Evolutionary conservation across 805 yeast genomes (phyloP).

Genomic region (Candida germanica): DNA sequence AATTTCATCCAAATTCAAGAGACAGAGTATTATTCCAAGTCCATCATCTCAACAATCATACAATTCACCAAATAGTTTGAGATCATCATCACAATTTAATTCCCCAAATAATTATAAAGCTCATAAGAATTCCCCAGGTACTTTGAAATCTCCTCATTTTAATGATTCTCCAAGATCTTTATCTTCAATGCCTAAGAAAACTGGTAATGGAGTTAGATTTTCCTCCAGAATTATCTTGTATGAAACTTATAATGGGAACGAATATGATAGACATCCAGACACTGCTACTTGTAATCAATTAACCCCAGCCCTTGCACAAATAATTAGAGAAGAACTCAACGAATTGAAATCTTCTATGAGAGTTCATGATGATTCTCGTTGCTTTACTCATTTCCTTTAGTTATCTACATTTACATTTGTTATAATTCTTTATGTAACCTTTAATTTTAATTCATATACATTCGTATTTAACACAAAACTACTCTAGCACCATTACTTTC

Average conservation of each 20-base stretch:
- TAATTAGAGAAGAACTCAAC: conserved; percentile 82
- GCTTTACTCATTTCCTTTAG: conserved; percentile 81
- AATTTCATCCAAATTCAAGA: conserved; percentile 1
- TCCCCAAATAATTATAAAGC: neutral
- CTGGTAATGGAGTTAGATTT: conserved; percentile 49
- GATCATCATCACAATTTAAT: neutral
- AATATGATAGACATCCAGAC: conserved; percentile 91
- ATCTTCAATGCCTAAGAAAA: conserved; percentile 1
- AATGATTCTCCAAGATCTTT: conserved; percentile 1
- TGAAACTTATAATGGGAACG: conserved; percentile 79
- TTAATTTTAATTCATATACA: conserved; percentile 6
- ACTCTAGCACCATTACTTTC: conserved; percentile 2
- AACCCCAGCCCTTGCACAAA: conserved; percentile 83
- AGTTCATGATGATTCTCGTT: conserved; percentile 72
- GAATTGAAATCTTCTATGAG: conserved; percentile 76
- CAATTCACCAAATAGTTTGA: conserved; percentile 1
- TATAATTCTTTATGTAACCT: neutral
- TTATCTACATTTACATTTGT: conserved; percentile 1
- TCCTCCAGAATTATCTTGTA: conserved; percentile 79
- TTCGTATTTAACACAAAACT: conserved; percentile 5
- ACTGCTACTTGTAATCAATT: conserved; percentile 87
- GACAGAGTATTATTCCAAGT: neutral
- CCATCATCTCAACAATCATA: neutral
- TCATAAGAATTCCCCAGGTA: neutral
- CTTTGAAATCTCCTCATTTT: neutral